Percentiles rank a stretch among this genome's conserved stretches.
These are phyloP conservation scores for Fraxinus paxiana DNA, from an alignment of 305 asterid species.

Conservation along the genomic window DNA sequence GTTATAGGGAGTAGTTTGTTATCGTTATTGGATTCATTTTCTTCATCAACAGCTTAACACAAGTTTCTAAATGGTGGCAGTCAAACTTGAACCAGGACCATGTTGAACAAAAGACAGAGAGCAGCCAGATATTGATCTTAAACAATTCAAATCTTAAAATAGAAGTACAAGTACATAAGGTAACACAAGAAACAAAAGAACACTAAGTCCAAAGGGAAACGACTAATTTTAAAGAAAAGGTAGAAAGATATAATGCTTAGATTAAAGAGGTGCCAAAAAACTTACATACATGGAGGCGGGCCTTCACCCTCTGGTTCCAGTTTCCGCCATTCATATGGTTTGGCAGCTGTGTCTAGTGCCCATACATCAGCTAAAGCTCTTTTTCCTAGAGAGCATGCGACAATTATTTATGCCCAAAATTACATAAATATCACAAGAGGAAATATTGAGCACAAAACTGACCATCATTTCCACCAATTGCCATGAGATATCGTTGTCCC, in stretches of 20 bases:
- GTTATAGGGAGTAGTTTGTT: not conserved
- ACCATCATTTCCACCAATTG: slow-evolving; percentile 99
- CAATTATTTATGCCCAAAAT: not conserved
- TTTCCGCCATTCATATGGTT: slow-evolving; percentile 68
- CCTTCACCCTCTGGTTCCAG: slow-evolving; percentile 78
- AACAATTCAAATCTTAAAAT: not conserved
- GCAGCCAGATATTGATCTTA: not conserved
- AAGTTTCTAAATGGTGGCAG: not conserved
- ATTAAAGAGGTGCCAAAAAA: slow-evolving; percentile 2
- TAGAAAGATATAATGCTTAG: not conserved
- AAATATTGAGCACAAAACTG: slow-evolving; percentile 15
- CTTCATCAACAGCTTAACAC: not conserved
- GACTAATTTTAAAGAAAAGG: not conserved
- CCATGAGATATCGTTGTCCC: slow-evolving; percentile 98
- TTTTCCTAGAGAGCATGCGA: slow-evolving; percentile 54
- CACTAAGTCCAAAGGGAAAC: not conserved
- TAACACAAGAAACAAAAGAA: not conserved
- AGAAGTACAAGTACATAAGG: not conserved
- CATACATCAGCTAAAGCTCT: slow-evolving; percentile 97
- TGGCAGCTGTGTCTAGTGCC: slow-evolving; percentile 56
- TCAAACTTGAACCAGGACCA: not conserved
- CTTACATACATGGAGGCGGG: slow-evolving; percentile 98
- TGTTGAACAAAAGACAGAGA: not conserved
- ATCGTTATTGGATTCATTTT: not conserved
- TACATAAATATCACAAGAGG: not conserved